Percentiles rank a stretch among this genome's conserved stretches.
Conservation (phyloP, 805 yeast species). For the Zygoascus biomembranicola region DNA sequence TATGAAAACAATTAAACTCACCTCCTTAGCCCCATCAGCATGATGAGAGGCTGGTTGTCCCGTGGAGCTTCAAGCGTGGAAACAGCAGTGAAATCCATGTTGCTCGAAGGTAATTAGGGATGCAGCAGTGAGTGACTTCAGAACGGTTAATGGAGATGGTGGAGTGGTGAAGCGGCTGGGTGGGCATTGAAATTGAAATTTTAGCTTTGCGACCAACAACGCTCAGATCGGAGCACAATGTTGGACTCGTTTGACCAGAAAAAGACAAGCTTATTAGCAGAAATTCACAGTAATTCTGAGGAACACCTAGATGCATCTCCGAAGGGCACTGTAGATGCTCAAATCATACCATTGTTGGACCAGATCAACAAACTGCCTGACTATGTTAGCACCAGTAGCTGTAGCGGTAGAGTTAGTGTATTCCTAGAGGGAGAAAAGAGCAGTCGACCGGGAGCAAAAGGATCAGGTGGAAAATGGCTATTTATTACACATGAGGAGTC, state of each 20-base stretch:
- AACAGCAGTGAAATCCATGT: neutral
- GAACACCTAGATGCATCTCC: conserved; percentile 50
- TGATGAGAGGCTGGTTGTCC: conserved; percentile 50
- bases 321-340: conserved; percentile 74
- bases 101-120: neutral
- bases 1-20: conserved; percentile 21
- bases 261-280: conserved; percentile 45
- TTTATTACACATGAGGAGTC: conserved; percentile 62
- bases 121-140: neutral
- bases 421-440: conserved; percentile 65
- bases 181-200: neutral
- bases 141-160: neutral
- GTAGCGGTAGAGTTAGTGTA: conserved; percentile 81
- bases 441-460: conserved; percentile 66
- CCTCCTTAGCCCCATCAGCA: conserved; percentile 80
- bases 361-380: conserved; percentile 54
- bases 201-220: neutral
- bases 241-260: conserved; percentile 48
- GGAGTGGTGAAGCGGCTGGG: neutral
- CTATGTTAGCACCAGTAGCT: conserved; percentile 81
- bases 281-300: conserved; percentile 38
- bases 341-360: conserved; percentile 63
- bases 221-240: neutral
- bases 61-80: neutral
- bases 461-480: conserved; percentile 77